Evolutionary conservation across 75 land plant species (phyloP), one percentile per base, ranked within the genome.

Genomic region (Pseudotsuga menziesii): DNA sequence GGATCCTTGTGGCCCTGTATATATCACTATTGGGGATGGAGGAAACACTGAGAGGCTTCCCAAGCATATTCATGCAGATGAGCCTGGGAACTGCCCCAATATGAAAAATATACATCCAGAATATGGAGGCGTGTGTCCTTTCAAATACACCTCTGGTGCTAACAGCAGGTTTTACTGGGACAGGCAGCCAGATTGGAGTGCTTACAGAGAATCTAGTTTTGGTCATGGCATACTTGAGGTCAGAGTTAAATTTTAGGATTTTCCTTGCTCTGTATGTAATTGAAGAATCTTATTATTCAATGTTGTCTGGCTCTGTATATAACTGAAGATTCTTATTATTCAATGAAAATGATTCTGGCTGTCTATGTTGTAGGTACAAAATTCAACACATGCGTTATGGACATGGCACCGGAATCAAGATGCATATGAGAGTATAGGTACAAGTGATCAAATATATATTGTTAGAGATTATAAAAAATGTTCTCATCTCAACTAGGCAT

Each of bases 21-120:
- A 91, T 85, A 90, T 96, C 57, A 92, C 93, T 58, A 83, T 96
- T 36, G 99, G 99, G 70, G 99, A 96, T 85, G 99, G 99, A 59
- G 99, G 99, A 22, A 96, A 96, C 61, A 90, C 90, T 52, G 99
- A 96, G 81, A 14, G 85, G 78, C 80, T 96, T 61, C 97, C 87
- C 39, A 79, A 88, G 11, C 80, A 88, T n/a, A n/a, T n/a, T 26
- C 85, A 82, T 82, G 99, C 99, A 19, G 99, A 96, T 85, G 99
- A 96, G 71, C 86, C 83, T 58, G 94, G 89, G 52, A 85, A 89
- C 74, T 96, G 99, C 69, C 99, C 99, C 27, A 79, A 83, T 17
- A 75, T 82, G 19, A 73, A 59, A 3, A 88, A 86, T 56, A 62
- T 81, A 23, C 0, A 7, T 6, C 97, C 97, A 12, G 97, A 94